A percentile compares a stretch with the other conserved stretches of the same genome.
Evolutionary conservation across 2,329 filamentous ascomycete species (phyloP).

Genomic region (Dactylellina parvicollis): DNA sequence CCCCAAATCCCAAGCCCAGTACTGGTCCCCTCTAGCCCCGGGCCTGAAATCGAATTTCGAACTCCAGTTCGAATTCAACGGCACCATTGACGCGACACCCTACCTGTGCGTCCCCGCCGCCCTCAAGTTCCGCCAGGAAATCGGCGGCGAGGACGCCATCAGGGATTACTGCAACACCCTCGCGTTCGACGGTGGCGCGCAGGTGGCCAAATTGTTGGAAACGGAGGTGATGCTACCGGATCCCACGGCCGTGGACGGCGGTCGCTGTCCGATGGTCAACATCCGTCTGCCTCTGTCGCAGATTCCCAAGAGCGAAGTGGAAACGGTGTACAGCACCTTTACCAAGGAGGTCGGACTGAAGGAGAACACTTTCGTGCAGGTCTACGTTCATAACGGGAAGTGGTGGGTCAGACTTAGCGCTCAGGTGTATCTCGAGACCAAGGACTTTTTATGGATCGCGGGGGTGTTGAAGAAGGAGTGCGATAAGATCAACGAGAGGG

Average conservation of each 20-base stretch:
- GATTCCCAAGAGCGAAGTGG: constrained; percentile 50
- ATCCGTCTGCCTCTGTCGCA: constrained; percentile 31
- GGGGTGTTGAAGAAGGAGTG: constrained; percentile 65
- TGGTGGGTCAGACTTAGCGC: constrained; percentile 80
- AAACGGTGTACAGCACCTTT: constrained; percentile 28
- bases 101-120: constrained; percentile 78
- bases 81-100: constrained; percentile 77
- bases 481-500: constrained; percentile 46
- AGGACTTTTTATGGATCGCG: constrained; percentile 79
- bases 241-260: constrained; percentile 14
- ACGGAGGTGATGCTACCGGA: constrained; percentile 70
- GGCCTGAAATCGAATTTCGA: constrained; percentile 69
- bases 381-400: constrained; percentile 70
- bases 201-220: constrained; percentile 71
- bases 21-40: constrained; percentile 58
- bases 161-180: constrained; percentile 71
- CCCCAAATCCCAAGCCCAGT: constrained; percentile 60
- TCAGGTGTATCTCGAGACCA: constrained; percentile 83
- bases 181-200: constrained; percentile 71
- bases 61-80: constrained; percentile 76
- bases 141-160: constrained; percentile 78
- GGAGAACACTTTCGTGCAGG: constrained; percentile 60
- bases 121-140: constrained; percentile 74
- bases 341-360: constrained; percentile 67
- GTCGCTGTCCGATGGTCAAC: constrained; percentile 41